Conservation (phyloP, 345 rosid genomes). For the Cardamine chenopodiifolia region DNA sequence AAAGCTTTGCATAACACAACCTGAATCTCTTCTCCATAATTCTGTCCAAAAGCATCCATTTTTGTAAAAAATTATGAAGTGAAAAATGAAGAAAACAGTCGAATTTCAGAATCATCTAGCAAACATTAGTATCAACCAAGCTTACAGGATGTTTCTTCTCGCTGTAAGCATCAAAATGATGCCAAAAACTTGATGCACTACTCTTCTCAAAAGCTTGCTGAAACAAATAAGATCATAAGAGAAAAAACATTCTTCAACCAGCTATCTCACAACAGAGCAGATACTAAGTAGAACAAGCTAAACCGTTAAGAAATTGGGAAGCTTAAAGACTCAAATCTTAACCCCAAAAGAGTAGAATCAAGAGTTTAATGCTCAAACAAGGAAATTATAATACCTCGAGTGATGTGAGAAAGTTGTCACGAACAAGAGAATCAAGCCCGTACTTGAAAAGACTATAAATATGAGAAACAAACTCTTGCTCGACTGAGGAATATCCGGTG, state of each 20-base stretch:
- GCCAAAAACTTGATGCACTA: conserved; percentile 68
- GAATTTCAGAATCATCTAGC: conserved; percentile 1
- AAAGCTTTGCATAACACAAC: conserved; percentile 66
- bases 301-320: background rate
- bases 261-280: background rate
- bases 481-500: conserved; percentile 46
- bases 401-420: conserved; percentile 70
- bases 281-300: conserved; percentile 2
- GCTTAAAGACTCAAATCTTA: conserved; percentile 5
- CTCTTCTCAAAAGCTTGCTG: conserved; percentile 73
- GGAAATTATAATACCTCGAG: conserved; percentile 50
- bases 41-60: conserved; percentile 37
- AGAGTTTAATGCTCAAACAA: background rate
- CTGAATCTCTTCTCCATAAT: conserved; percentile 58
- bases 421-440: conserved; percentile 71
- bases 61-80: background rate
- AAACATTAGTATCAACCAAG: background rate
- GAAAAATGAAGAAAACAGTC: background rate
- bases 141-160: conserved; percentile 45
- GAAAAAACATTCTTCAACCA: conserved; percentile 2
- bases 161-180: conserved; percentile 61
- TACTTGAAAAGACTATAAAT: conserved; percentile 66
- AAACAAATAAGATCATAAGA: conserved; percentile 23
- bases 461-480: conserved; percentile 53
- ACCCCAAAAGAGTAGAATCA: background rate